Base-by-base conservation (phyloP, 164 flowering plant species). In the Warburgia ugandensis region DNA sequence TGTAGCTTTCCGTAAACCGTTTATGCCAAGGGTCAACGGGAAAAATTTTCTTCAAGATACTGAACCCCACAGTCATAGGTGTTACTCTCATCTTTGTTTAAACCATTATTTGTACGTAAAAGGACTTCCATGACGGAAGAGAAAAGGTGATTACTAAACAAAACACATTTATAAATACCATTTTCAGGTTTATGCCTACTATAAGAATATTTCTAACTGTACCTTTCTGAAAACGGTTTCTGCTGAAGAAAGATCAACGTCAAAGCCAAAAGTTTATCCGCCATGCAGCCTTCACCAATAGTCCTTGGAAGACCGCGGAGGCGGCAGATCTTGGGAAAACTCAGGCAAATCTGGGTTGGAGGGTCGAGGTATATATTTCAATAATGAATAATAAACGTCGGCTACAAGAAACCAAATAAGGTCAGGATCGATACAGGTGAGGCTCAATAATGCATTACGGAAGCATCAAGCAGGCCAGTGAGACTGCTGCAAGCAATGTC, bases 341-440 rank as follows among this genome's bases (percentile, higher is more conserved):
- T 74, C 78, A 0, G 86, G 84, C 5, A 84, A 78, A 50, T 69
- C 82, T 3, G 65, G 25, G 12, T 63, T 29, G 9, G 95, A 94
- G 6, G 84, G 85, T 11, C 62, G 59, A 55, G 81, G 85, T 26
- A 61, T 7, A 35, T 69, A 70, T 38, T 68, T 78, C 67, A 57
- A 77, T 54, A 66, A 38, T 16, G 95, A 74, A 63, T 75, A 94
- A 56, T 84, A 82, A 16, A 94, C 84, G 61, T 94, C 99, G 29
- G 97, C 91, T 25, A 84, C 14, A 1, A 94, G 87, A 51, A 94
- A 81, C 99, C 99, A 94, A 30, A 89, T 71, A 32, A 94, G 84
- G 55, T 94, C 99, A 22, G 97, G 77, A 44, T 94, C 99, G 2
- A 94, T 70, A 3, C 73, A 65, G 4, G 91, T 75, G 29, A 94